A percentile compares a stretch with the other conserved stretches of the same genome.
These are phyloP conservation scores for Suillus bovinus DNA, from an alignment of 768 basidiomycete genomes.

Conservation along the genomic window DNA sequence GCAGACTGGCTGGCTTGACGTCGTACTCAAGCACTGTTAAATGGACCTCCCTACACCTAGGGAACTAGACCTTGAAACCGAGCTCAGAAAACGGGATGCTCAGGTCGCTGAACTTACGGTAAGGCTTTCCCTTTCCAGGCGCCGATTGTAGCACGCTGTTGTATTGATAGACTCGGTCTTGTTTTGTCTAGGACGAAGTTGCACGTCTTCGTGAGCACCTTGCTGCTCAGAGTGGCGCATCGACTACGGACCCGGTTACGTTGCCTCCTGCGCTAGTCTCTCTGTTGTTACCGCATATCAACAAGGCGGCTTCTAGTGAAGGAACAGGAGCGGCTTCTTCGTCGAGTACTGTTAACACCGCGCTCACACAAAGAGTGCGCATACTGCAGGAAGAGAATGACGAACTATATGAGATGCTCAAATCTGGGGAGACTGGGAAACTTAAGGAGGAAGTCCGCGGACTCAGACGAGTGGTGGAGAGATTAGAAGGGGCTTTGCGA, in stretches of 20 bases:
- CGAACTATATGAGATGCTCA: constrained; percentile 76
- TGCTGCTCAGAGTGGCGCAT: constrained; percentile 56
- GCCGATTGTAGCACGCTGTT: constrained; percentile 19
- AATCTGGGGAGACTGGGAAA: constrained; percentile 73
- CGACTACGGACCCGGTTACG: constrained; percentile 61
- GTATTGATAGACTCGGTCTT: constrained; percentile 18
- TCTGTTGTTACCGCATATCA: constrained; percentile 67
- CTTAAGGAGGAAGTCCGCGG: constrained; percentile 80
- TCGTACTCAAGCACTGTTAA: constrained; percentile 18
- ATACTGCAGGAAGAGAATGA: constrained; percentile 86
- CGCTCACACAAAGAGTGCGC: constrained; percentile 71
- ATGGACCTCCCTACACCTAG: constrained; percentile 76
- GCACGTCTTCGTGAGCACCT: constrained; percentile 66
- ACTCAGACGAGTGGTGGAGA: constrained; percentile 63
- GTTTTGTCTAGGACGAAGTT: constrained; percentile 63
- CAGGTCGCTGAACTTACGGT: constrained; percentile 75
- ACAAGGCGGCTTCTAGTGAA: constrained; percentile 37
- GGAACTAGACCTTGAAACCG: constrained; percentile 80
- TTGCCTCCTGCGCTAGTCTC: constrained; percentile 73
- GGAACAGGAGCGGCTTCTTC: constrained; percentile 33
- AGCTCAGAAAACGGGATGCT: constrained; percentile 72
- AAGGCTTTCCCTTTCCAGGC: constrained; percentile 34
- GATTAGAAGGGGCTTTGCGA: constrained; percentile 74
- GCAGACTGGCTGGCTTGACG: constrained; percentile 15
- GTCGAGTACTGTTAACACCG: constrained; percentile 64